Evolutionary conservation across 1,284 basidiomycete genomes (phyloP), one percentile per base, ranked within the genome.

Genomic region (Sporisorium reilianum): DNA sequence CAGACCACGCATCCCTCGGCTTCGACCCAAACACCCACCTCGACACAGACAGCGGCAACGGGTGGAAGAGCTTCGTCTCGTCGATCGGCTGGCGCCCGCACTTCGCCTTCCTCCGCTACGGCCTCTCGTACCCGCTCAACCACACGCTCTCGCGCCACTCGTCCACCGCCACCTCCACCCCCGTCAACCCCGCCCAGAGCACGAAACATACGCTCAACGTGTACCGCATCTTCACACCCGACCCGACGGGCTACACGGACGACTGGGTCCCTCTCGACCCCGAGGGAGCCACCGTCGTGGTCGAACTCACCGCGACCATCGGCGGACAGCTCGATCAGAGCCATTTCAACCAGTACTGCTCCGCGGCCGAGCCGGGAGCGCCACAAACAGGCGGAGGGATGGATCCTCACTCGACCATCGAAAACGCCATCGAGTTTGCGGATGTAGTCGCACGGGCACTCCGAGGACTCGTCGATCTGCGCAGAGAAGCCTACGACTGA

Each of bases 221-320:
- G 36, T 75, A 65, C 42, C 54, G 68, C n/a, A 68, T 75, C 57
- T 75, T 75, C 20, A 57, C 53, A 8, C 64, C 60, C n/a, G 68
- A 71, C 32, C 73, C 68, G 14, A 61, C 54, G 5, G 68, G 54
- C 5, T 71, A 62, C 22, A 64, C 61, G 0, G 56, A 63, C 26
- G 73, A 75, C n/a, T 72, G 67, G 73, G 36, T 45, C 1, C 64
- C 68, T 9, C 48, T 75, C 26, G 73, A 75, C 49, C 67, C 73
- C 0, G 48, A 62, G 3, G 73, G 61, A 0, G 55, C 60, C 2
- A 75, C 73, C 3, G 58, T 72, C 14, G 64, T 75, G 5, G 62
- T 75, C 18, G 64, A 75, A 20, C 40, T 75, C 16, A 42, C 38
- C 22, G 57, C 64, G 16, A 59, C 56, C 5, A 41, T 75, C 14